Percentiles rank a stretch among this genome's conserved stretches.
phyloP scores from a whole-genome alignment of 306 rosid species.

The Phaseolus lunatus region DNA sequence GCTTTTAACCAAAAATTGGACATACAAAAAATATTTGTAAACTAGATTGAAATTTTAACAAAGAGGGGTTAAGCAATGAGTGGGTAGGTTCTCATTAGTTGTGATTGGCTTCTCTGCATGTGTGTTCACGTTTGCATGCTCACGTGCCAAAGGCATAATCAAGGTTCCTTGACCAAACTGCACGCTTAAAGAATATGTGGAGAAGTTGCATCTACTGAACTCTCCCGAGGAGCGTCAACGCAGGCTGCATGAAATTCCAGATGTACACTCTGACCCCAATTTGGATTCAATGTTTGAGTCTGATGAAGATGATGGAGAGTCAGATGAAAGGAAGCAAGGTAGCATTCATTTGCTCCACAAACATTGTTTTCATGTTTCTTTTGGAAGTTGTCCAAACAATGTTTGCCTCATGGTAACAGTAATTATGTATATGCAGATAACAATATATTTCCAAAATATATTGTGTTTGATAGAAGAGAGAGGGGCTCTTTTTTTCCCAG shows the following conservation, averaged over 20 bases:
- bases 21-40: conserved; percentile 26
- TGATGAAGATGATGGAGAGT: conserved; percentile 63
- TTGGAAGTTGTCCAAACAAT: conserved; percentile 36
- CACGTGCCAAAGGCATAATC: conserved; percentile 28
- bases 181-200: conserved; percentile 75
- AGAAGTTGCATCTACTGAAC: conserved; percentile 74
- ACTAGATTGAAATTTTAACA: conserved; percentile 32
- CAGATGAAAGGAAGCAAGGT: conserved; percentile 74
- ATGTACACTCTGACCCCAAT: conserved; percentile 77
- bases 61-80: conserved; percentile 34
- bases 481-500: conserved; percentile 54
- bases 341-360: conserved; percentile 41
- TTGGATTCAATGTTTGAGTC: conserved; percentile 73
- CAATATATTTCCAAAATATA: conserved; percentile 50
- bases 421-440: conserved; percentile 66
- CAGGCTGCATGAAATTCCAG: conserved; percentile 71
- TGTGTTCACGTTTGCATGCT: background rate
- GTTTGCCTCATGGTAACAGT: conserved; percentile 50
- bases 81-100: conserved; percentile 33
- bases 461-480: conserved; percentile 56
- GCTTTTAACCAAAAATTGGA: conserved; percentile 17
- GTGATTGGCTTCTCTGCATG: conserved; percentile 29
- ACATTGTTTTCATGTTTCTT: conserved; percentile 42
- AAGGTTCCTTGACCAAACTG: conserved; percentile 76
- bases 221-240: conserved; percentile 76